Conservation (phyloP, 495 filamentous ascomycete species). For the Halenospora varia region DNA sequence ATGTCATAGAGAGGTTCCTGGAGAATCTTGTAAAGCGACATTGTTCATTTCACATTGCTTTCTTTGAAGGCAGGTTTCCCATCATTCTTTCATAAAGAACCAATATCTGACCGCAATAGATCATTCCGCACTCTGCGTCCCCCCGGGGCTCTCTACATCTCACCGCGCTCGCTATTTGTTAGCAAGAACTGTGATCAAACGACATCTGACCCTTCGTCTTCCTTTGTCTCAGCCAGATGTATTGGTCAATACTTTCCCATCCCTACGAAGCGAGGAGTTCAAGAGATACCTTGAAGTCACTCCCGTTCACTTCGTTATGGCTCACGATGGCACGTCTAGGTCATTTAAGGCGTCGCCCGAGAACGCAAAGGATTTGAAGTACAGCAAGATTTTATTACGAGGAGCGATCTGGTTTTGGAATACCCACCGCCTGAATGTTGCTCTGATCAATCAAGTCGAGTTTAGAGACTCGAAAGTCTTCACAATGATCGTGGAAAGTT, state of each 20-base stretch:
- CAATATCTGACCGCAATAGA: constrained; percentile 23
- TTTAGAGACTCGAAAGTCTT: constrained; percentile 57
- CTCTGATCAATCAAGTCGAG: constrained; percentile 55
- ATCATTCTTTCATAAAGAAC: too few species aligned
- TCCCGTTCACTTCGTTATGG: constrained; percentile 64
- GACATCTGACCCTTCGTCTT: constrained; percentile 46
- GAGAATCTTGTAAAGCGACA: constrained; percentile 52
- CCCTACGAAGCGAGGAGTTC: constrained; percentile 43
- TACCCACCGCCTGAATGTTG: constrained; percentile 48
- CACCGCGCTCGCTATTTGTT: constrained; percentile 50
- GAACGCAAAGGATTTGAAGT: constrained; percentile 8
- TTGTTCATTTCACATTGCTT: constrained; percentile 66
- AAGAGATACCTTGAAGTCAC: constrained; percentile 43
- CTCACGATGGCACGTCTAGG: constrained; percentile 50
- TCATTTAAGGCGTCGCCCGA: background rate
- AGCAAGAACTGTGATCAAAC: constrained; percentile 56
- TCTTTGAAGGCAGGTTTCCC: constrained; percentile 52
- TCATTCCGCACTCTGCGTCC: constrained; percentile 42
- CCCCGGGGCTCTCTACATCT: constrained; percentile 18
- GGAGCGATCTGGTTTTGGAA: constrained; percentile 45
- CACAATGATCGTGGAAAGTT: constrained; percentile 43
- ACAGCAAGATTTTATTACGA: constrained; percentile 33
- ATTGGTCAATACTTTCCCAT: constrained; percentile 42
- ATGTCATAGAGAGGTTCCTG: constrained; percentile 62
- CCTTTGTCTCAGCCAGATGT: constrained; percentile 10